Conservation (phyloP, 2,329 filamentous ascomycete species). For the Dactylellina sp. region DNA sequence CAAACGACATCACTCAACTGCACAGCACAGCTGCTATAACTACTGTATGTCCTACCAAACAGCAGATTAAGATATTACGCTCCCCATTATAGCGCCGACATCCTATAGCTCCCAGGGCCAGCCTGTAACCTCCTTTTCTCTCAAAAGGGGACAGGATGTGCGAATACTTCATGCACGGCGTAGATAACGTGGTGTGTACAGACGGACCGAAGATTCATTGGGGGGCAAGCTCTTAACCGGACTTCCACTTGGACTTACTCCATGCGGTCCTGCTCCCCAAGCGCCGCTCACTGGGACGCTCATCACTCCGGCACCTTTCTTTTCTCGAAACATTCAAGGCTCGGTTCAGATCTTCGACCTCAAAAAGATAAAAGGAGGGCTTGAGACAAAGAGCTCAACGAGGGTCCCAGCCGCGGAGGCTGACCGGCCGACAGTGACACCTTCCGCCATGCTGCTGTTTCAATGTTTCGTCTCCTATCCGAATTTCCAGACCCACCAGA, state of each 20-base stretch:
- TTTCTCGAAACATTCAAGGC: no score
- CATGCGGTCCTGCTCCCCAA: constrained; percentile 28
- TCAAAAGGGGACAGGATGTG: constrained; percentile 32
- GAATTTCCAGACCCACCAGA: not conserved
- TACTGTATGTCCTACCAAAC: no score
- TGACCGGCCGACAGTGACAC: no score
- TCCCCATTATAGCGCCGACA: not conserved
- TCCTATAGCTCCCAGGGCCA: constrained; percentile 6
- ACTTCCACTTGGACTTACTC: constrained; percentile 48
- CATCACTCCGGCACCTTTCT: not conserved
- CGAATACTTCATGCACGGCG: constrained; percentile 22
- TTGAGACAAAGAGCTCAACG: not conserved
- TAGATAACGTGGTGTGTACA: constrained; percentile 29
- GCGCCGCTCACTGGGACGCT: not conserved
- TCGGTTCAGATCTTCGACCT: no score
- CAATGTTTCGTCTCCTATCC: not conserved
- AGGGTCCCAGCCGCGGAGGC: not conserved
- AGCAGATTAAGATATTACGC: constrained; percentile 6
- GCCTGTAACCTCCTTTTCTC: constrained; percentile 9
- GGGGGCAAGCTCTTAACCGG: not conserved
- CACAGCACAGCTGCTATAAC: no score
- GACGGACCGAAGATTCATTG: constrained; percentile 24
- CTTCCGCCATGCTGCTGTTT: not conserved
- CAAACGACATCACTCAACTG: constrained; percentile 1
- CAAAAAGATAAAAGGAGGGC: not conserved